A percentile compares a stretch with the other conserved stretches of the same genome.
These are phyloP conservation scores for Leucosporidium creatinivorum DNA, from an alignment of 768 basidiomycete genomes.

Conservation along the genomic window DNA sequence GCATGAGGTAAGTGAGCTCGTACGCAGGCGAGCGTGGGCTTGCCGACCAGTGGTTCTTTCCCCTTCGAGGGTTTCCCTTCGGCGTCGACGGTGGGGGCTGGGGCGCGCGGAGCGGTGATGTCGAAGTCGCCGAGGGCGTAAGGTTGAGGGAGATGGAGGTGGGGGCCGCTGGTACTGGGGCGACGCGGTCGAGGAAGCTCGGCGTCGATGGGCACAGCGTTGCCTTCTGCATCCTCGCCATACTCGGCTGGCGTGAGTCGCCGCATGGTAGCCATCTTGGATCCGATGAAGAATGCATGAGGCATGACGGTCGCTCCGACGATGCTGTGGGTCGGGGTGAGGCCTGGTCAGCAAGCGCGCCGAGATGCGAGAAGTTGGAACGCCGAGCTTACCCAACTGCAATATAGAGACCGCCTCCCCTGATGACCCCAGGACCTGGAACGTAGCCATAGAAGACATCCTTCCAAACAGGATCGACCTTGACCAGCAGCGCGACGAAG, in stretches of 20 bases:
- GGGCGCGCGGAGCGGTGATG: background rate
- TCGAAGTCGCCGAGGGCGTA: constrained; percentile 16
- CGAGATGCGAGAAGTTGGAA: too few species aligned
- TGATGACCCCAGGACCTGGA: constrained; percentile 37
- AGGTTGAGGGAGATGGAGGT: constrained; percentile 32
- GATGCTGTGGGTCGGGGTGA: background rate
- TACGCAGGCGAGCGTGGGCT: constrained; percentile 53
- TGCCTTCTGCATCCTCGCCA: constrained; percentile 25
- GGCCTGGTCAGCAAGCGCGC: too few species aligned
- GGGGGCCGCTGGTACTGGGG: background rate
- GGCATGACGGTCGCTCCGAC: constrained; percentile 80
- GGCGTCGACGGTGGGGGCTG: background rate
- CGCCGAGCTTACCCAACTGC: constrained; percentile 32
- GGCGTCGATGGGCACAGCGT: constrained; percentile 33
- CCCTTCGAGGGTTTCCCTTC: background rate
- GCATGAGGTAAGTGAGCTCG: constrained; percentile 57
- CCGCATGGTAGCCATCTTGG: constrained; percentile 75
- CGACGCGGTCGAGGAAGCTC: background rate
- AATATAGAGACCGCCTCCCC: constrained; percentile 42
- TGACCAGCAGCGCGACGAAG: constrained; percentile 68
- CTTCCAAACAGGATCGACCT: constrained; percentile 63
- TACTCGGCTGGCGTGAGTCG: constrained; percentile 40
- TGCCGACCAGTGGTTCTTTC: constrained; percentile 38
- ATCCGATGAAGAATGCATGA: constrained; percentile 83
- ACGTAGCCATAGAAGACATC: constrained; percentile 60